Evolutionary conservation across 148 eudicot species (phyloP).

Genomic region (Vaccinium corymbosum): DNA sequence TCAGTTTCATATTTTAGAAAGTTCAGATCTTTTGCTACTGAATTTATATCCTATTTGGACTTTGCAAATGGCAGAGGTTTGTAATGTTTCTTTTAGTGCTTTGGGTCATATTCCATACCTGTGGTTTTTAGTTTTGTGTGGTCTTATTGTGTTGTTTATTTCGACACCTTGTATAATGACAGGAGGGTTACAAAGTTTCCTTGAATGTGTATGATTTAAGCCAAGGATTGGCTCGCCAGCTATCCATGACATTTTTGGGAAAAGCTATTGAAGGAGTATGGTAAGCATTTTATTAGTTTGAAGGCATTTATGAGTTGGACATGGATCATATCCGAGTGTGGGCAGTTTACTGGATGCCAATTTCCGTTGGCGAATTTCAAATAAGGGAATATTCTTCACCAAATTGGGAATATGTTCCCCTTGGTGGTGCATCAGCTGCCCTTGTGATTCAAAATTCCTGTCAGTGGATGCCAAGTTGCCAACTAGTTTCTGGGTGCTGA

Average conservation of each 20-base stretch:
- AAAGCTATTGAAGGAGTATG: constrained; percentile 88
- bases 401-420: not conserved
- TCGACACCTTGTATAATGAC: constrained; percentile 17
- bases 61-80: constrained; percentile 49
- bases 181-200: constrained; percentile 85
- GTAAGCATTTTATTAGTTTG: constrained; percentile 35
- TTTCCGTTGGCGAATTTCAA: not conserved
- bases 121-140: not conserved
- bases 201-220: constrained; percentile 87
- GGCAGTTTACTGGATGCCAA: not conserved
- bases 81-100: not conserved
- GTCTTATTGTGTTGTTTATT: not conserved
- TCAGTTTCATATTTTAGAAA: not conserved
- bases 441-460: not conserved
- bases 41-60: not conserved
- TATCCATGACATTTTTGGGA: constrained; percentile 81
- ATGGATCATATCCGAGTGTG: not conserved
- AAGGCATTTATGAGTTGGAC: not conserved
- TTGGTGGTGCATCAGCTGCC: not conserved
- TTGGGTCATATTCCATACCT: not conserved
- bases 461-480: not conserved
- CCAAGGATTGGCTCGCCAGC: constrained; percentile 92
- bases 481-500: not conserved
- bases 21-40: not conserved
- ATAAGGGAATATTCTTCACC: not conserved